Base-by-base conservation (phyloP, 1,284 basidiomycete species). In the Ceratobasidium sp. region DNA sequence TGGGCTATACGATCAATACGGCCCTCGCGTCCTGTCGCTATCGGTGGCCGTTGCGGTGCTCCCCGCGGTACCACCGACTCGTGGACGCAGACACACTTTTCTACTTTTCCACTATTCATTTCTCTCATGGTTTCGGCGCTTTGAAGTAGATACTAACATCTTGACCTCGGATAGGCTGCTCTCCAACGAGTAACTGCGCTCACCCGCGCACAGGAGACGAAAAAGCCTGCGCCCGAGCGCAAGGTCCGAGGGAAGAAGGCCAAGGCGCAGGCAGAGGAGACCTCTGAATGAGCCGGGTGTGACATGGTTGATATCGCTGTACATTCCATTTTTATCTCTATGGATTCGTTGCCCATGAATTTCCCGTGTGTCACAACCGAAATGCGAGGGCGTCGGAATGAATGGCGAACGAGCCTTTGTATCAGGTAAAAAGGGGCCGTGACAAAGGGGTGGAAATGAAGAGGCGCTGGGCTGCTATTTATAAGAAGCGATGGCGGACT, bases 111-210 rank as follows among this genome's bases (percentile, higher is more conserved):
- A 52, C 52, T 58, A 41, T 76, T 73, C 35, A 23, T 61, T 75
- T 74, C 59, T 75, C 77, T 75, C 69, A 74, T 72, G 74, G 74
- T 21, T 66, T 23, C 14, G 28, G 30, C 18, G 30, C 35, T 64
- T 50, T 2, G 28, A 55, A 14, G 73, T 46, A 64, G 41, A 75
- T 75, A 73, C 81, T 84, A 73, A 84, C 80, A 77, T 55, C 26
- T 70, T 62, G 21, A 11, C n/a, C 1, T 67, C 54, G 59, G 55
- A 64, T 79, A 95, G 94, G 91, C 90, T 78, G 87, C 90, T 77
- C 87, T 96, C 73, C 92, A 91, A 75, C 93, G 94, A 76, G 88
- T 90, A 69, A 93, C 92, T 77, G 91, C 92, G 72, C 85, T 95
- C 77, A 77, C 89, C 75, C 86, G 85, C 55, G 84, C 90, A 74